Evolutionary conservation across 2,329 filamentous ascomycete species (phyloP), one percentile per base, ranked within the genome.

Genomic region (Botryosphaeria dothidea): DNA sequence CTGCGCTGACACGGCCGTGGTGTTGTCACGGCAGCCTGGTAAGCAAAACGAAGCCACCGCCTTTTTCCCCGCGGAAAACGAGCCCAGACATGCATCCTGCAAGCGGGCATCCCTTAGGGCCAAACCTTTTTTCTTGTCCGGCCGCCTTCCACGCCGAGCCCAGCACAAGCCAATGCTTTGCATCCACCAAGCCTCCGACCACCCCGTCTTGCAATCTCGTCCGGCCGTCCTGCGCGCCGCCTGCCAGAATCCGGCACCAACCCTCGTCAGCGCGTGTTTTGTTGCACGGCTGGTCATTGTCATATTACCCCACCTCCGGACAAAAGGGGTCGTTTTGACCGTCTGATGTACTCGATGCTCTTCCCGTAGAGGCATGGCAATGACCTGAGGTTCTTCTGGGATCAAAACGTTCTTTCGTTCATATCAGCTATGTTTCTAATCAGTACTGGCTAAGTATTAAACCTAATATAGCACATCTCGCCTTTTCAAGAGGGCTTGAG

Each of bases 51-150:
- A 41, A 11, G 38, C 11, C 38, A 13, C 38, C 17, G 17, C 38
- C 8, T 5, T 6, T 29, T 52, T 31, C 29, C 49, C 29, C 49
- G 27, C 49, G 17, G 11, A 29, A 52, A 5, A 34, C 27, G 29
- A 52, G 31, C 29, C 27, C 49, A 52, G n/a, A 7, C 19, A 5
- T 41, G 38, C 38, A 41, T 15, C 19, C 52, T 29, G 52, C 52
- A 56, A 56, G 34, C 52, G 51, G 51, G 34, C 34, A 56, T 45
- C 23, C 54, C 38, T 45, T 58, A 58, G 54, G 36, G 17, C 54
- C 36, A 56, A 56, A 38, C 52, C 34, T 56, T 27, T 19, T 56
- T 45, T 41, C 15, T 19, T 13, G 36, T 23, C 27, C 17, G 36
- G 7, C 38, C 23, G 29, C n/a, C 17, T 45, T 45, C 54, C 29